Evolutionary conservation across 2,329 filamentous ascomycete genomes (phyloP).

Genomic region (Aspergillus tanneri): DNA sequence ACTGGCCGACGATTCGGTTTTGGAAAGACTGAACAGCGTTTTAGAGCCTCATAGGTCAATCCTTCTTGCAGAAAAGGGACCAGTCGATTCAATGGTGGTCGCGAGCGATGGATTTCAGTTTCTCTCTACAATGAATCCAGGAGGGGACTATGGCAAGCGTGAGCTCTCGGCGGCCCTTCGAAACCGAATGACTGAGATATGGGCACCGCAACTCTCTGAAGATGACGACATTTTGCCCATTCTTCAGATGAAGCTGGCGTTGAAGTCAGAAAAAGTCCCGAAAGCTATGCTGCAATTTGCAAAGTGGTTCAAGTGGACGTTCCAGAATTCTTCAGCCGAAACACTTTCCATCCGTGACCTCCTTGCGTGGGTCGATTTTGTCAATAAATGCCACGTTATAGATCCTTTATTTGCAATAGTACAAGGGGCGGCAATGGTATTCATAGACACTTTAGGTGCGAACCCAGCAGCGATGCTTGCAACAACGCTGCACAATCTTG

Average conservation of each 20-base stretch:
- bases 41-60: slow-evolving; percentile 84
- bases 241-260: slow-evolving; percentile 69
- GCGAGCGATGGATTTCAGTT: slow-evolving; percentile 85
- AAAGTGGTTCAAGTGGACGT: slow-evolving; percentile 84
- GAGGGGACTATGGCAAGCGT: slow-evolving; percentile 96
- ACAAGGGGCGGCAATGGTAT: slow-evolving; percentile 92
- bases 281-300: slow-evolving; percentile 79
- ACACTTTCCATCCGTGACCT: slow-evolving; percentile 91
- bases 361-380: slow-evolving; percentile 88
- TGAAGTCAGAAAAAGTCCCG: slow-evolving; percentile 58
- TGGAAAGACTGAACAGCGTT: slow-evolving; percentile 94
- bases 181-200: slow-evolving; percentile 98
- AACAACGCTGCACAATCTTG: slow-evolving; percentile 66
- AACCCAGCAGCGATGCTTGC: slow-evolving; percentile 88
- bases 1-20: slow-evolving; percentile 91
- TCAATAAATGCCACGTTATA: slow-evolving; percentile 64
- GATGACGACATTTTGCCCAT: slow-evolving; percentile 86
- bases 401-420: slow-evolving; percentile 58
- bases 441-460: slow-evolving; percentile 90
- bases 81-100: slow-evolving; percentile 74
- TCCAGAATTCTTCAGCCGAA: slow-evolving; percentile 69
- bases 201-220: slow-evolving; percentile 87
- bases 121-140: slow-evolving; percentile 98
- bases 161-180: slow-evolving; percentile 92
- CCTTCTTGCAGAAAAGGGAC: slow-evolving; percentile 89